phyloP scores from a whole-genome alignment of 805 yeast species.

The Blastobotrys americana region DNA sequence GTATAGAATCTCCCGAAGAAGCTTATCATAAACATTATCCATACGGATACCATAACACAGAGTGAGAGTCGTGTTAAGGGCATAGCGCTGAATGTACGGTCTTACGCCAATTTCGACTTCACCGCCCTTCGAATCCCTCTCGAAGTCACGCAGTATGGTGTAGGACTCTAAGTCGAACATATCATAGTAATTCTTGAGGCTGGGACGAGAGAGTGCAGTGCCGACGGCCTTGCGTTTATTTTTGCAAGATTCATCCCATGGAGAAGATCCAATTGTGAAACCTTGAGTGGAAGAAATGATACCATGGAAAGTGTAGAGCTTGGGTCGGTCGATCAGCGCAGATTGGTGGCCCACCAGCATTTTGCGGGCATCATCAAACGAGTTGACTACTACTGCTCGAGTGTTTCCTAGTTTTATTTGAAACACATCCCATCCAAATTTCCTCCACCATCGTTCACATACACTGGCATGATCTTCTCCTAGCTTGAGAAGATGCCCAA shows the following conservation, averaged over 20 bases:
- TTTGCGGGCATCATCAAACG: conserved; percentile 44
- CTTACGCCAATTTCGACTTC: conserved; percentile 22
- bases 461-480: conserved; percentile 31
- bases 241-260: conserved; percentile 35
- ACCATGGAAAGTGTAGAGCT: conserved; percentile 58
- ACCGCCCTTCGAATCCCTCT: conserved; percentile 16
- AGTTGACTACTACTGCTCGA: conserved; percentile 61
- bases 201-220: conserved; percentile 34
- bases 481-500: conserved; percentile 29
- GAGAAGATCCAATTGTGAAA: conserved; percentile 39
- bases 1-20: conserved; percentile 28
- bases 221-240: conserved; percentile 36
- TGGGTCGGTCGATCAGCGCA: conserved; percentile 61
- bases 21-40: conserved; percentile 29
- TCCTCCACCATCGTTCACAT: conserved; percentile 27
- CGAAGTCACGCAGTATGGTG: conserved; percentile 32
- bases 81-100: conserved; percentile 32
- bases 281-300: conserved; percentile 43
- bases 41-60: conserved; percentile 37
- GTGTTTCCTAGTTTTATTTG: conserved; percentile 57
- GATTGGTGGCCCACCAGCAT: conserved; percentile 46
- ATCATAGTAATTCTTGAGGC: conserved; percentile 30
- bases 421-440: conserved; percentile 37
- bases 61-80: conserved; percentile 36
- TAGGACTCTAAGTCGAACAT: conserved; percentile 34